These are phyloP conservation scores for Hypsizygus marmoreus DNA, from an alignment of 768 basidiomycete genomes.

Conservation along the genomic window DNA sequence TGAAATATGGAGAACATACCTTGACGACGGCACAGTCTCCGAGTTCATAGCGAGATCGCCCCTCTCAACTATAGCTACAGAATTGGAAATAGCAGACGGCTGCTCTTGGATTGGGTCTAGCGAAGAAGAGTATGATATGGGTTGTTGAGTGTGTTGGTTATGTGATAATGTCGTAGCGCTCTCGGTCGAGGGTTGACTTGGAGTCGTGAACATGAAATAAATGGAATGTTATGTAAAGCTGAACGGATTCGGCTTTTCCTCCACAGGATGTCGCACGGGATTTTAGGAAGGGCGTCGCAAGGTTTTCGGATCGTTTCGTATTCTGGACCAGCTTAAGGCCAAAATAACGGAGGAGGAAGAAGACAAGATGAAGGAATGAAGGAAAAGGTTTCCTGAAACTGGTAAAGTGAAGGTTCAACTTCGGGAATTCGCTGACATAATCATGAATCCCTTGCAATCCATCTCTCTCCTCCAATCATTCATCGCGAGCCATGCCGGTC, in stretches of 20 bases:
- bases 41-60: constrained; percentile 4
- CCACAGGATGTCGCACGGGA: constrained; percentile 14
- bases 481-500: constrained; percentile 22
- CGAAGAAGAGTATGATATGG: neutral
- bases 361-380: constrained; percentile 13
- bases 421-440: constrained; percentile 9
- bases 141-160: constrained; percentile 1
- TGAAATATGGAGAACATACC: constrained; percentile 13
- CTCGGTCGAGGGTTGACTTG: constrained; percentile 7
- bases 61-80: constrained; percentile 2
- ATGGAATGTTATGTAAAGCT: constrained; percentile 5
- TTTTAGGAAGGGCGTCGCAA: constrained; percentile 14
- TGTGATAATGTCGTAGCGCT: constrained; percentile 1
- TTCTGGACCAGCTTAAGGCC: constrained; percentile 1
- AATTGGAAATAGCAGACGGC: constrained; percentile 9
- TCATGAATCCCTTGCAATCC: constrained; percentile 5
- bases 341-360: constrained; percentile 9
- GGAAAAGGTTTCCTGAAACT: constrained; percentile 14
- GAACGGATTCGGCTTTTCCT: constrained; percentile 6
- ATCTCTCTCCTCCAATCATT: constrained; percentile 6
- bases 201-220: constrained; percentile 11
- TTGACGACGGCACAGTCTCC: constrained; percentile 7
- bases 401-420: constrained; percentile 23
- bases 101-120: constrained; percentile 6
- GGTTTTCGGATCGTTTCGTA: constrained; percentile 1